Percentiles rank a stretch among this genome's conserved stretches.
Evolutionary conservation across 441 rosid genomes (phyloP).

Genomic region (Gossypium davidsonii): DNA sequence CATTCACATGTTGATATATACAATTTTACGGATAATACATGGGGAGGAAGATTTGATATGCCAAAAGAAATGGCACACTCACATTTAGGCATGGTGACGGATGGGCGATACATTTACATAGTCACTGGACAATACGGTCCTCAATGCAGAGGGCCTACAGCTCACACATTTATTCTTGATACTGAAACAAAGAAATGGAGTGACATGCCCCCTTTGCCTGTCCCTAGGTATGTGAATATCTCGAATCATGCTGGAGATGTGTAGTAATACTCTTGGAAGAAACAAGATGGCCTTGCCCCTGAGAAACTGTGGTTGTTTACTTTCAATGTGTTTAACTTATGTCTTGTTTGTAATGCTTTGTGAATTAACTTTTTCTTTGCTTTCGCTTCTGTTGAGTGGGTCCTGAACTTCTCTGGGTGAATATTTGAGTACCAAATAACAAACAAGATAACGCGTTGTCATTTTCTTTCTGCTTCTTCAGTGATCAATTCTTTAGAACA

Average conservation of each 20-base stretch:
- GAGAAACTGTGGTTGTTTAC: conserved; percentile 1
- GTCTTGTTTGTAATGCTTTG: not conserved
- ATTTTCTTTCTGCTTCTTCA: not conserved
- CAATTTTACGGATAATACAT: conserved; percentile 66
- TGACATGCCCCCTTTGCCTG: conserved; percentile 60
- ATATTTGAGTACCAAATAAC: not conserved
- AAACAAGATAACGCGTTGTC: not conserved
- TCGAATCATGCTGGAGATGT: conserved; percentile 2
- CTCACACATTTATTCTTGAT: conserved; percentile 74
- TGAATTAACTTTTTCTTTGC: not conserved
- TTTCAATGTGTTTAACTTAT: not conserved
- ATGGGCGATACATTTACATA: conserved; percentile 79
- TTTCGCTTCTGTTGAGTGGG: not conserved
- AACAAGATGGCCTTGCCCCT: not conserved
- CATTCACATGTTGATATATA: conserved; percentile 90
- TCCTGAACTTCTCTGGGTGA: not conserved
- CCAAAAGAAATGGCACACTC: conserved; percentile 99
- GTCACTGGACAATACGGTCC: conserved; percentile 94
- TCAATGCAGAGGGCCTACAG: conserved; percentile 86
- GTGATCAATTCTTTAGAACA: not conserved
- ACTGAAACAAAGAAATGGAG: conserved; percentile 73
- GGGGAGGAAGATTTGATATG: conserved; percentile 90
- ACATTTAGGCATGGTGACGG: conserved; percentile 94
- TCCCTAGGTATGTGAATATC: conserved; percentile 60
- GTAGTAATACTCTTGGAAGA: not conserved